Base-by-base conservation (phyloP, 352 stramenopile genomes). In the Globisporangium barbulae region DNA sequence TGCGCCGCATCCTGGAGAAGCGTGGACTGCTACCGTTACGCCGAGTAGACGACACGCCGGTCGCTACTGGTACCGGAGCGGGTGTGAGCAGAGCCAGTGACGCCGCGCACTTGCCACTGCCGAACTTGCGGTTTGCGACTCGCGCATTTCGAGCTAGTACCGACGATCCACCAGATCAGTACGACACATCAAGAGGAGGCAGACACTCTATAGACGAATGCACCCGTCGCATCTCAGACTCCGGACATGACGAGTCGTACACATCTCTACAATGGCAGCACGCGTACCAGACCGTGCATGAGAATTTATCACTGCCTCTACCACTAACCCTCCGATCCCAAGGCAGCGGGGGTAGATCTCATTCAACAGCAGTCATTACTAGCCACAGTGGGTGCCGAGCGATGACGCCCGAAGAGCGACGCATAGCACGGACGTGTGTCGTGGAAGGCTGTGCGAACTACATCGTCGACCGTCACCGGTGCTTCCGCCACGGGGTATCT, bases 381-480 rank as follows among this genome's bases (percentile, higher is more conserved):
- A 2, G 31, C 31, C 31, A 37, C 31, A 37, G 31, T 37, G 31
- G 31, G 21, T 4, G 35, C 25, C 6, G 59, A 30, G 54, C 64
- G 8, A 45, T 64, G 17, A 76, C 73, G 65, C 61, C 64, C 30
- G 77, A 79, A 59, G 72, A 77, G 54, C 78, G 81, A 57, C 70
- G 77, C 33, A 79, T 75, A 62, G 67, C 67, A 8, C 77, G 77
- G 33, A 76, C 80, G 30, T 87, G 78, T 62, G 83, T 74, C 39
- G 67, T 63, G 5, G 61, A 71, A 7, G 75, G 70, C 21, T 87
- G 78, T 57, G 67, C 78, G n/a, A 87, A 87, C 50, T 80, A 84
- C 60, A 76, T 84, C 44, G 72, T 87, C 15, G 72, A 87, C 55
- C 78, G 71, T 28, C 78, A 80, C 0, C 71, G 82, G 5, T 72